phyloP scores from a whole-genome alignment of 2,329 filamentous ascomycete species.

The Tolypocladium sp. region DNA sequence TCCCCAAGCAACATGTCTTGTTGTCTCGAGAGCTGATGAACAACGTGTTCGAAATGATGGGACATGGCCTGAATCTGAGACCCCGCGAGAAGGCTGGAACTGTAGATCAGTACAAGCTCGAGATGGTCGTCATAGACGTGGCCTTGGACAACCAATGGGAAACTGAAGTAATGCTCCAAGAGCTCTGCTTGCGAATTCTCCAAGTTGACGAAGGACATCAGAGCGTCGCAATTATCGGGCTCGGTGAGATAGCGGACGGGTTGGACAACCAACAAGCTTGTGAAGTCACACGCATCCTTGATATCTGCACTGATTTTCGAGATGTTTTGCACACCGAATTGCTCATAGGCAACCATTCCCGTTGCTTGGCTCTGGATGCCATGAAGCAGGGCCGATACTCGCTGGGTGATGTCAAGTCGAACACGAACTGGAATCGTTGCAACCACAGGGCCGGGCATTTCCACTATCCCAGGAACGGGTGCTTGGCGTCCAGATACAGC shows the following conservation, averaged over 20 bases:
- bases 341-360: slow-evolving; percentile 1
- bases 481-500: not conserved
- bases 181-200: not conserved
- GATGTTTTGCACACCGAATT: not conserved
- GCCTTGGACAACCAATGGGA: slow-evolving; percentile 1
- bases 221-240: too few relatives aligned
- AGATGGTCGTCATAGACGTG: not conserved
- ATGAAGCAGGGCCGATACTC: not conserved
- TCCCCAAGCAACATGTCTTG: too few relatives aligned
- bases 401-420: not conserved
- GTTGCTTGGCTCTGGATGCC: slow-evolving; percentile 6
- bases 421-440: not conserved
- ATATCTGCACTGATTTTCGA: not conserved
- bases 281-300: not conserved
- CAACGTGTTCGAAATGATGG: not conserved
- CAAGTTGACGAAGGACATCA: too few relatives aligned
- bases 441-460: not conserved
- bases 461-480: not conserved
- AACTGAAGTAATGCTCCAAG: slow-evolving; percentile 3
- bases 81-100: not conserved
- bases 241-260: not conserved
- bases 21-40: too few relatives aligned
- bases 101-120: slow-evolving; percentile 1
- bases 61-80: not conserved
- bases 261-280: not conserved